Evolutionary conservation across 2,329 filamentous ascomycete species (phyloP), one percentile per base, ranked within the genome.

Genomic region (Cercospora sp.): DNA sequence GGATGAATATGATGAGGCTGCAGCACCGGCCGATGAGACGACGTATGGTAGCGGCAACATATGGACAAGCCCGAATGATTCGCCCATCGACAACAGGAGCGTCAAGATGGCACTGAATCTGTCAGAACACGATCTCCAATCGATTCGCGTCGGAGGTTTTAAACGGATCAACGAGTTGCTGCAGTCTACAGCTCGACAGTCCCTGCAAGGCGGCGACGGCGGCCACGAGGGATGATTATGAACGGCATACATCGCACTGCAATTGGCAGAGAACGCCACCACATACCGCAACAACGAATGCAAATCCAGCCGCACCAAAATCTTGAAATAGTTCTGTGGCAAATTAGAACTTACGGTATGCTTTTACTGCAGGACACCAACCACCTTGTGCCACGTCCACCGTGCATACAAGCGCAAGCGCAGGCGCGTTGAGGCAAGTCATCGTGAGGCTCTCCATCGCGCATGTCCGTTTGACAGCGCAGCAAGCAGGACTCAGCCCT

Each of bases 51-150:
- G 21, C 8, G 16, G 10, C 13, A 40, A 30, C 7, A n/a, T 51
- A 34, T 13, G 21, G 37, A 13, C 34, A 7, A 53, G 32, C 16
- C 16, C 30, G 5, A 43, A 37, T 24, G 30, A 37, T 59, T 37
- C 32, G 55, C 58, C 43, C n/a, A 49, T 72, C 16, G 71, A 72
- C 40, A 73, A 73, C 45, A 65, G 66, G 13, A 65, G 66, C 1
- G 68, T 67, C 12, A 73, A 73, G 63, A 73, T 73, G 55, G 49
- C 66, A 5, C 40, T 73, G 28, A 66, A 65, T 28, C 58, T 72
- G 51, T 70, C 21, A 13, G 45, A 60, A 37, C 51, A 69, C 2
- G 70, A 73, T 28, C 60, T 69, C 7, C 65, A 67, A 13, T 45
- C 21, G 3, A 65, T 65, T 32, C 59, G 67, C 16, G n/a, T 21